Percentiles rank a stretch among this genome's conserved stretches.
Evolutionary conservation across 495 filamentous ascomycete genomes (phyloP).

Genomic region (Choiromyces venosus): DNA sequence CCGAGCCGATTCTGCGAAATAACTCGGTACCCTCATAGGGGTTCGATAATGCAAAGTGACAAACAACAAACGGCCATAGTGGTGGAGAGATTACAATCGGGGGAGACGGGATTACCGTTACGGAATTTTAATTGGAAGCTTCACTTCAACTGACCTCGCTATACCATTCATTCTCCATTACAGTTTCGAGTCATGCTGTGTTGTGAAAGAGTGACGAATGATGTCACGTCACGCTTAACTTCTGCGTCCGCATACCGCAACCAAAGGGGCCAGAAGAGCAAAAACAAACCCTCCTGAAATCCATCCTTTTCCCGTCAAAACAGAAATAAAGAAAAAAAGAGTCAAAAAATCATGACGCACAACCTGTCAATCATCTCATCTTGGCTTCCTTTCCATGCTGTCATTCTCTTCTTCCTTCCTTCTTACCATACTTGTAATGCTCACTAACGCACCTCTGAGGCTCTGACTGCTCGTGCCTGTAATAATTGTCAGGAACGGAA

Average conservation of each 20-base stretch:
- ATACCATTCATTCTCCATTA: no score
- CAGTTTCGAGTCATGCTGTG: background rate
- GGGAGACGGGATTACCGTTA: background rate
- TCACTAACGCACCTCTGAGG: background rate
- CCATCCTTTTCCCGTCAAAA: background rate
- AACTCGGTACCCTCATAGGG: background rate
- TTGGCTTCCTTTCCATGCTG: background rate
- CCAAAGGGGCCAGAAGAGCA: background rate
- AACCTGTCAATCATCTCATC: background rate
- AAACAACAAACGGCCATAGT: background rate
- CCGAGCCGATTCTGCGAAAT: background rate
- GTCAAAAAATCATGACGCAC: background rate
- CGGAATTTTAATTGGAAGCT: background rate
- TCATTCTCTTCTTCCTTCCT: background rate
- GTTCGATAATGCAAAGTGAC: background rate
- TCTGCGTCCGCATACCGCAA: background rate
- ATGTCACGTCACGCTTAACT: background rate
- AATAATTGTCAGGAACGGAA: background rate
- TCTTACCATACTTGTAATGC: background rate
- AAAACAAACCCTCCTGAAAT: background rate
- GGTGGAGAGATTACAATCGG: background rate
- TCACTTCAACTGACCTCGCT: background rate
- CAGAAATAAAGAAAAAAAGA: background rate
- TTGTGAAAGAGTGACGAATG: background rate
- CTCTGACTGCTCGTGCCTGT: no score